A percentile compares a stretch with the other conserved stretches of the same genome.
Conservation (phyloP, 106 monocot genomes). For the Apostasia ramifera region DNA sequence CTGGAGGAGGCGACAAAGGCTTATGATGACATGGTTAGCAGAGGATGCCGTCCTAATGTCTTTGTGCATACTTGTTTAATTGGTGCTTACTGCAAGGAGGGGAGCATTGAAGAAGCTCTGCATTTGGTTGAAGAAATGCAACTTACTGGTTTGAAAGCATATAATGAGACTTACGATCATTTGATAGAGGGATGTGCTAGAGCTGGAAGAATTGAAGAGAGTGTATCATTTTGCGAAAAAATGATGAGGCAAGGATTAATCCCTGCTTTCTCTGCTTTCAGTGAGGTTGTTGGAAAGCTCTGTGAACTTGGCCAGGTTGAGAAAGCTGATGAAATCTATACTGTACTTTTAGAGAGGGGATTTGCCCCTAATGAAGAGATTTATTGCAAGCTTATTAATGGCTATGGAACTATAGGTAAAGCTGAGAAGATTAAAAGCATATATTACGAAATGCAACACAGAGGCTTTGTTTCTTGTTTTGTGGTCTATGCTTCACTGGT, state of each 20-base stretch:
- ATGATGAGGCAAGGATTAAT: constrained; percentile 47
- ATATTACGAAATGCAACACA: constrained; percentile 72
- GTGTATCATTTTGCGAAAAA: constrained; percentile 34
- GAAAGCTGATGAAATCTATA: constrained; percentile 58
- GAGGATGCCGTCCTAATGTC: constrained; percentile 42
- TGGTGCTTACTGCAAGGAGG: constrained; percentile 19
- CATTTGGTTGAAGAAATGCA: constrained; percentile 56
- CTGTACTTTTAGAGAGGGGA: constrained; percentile 51
- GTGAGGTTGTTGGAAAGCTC: constrained; percentile 38
- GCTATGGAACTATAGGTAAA: constrained; percentile 39
- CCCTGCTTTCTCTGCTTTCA: constrained; percentile 33
- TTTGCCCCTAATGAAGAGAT: constrained; percentile 36
- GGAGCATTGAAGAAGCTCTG: constrained; percentile 38
- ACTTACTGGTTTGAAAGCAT: constrained; percentile 38
- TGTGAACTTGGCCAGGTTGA: constrained; percentile 41
- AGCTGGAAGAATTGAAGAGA: constrained; percentile 36
- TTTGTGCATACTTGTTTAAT: constrained; percentile 67
- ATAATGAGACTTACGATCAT: constrained; percentile 60
- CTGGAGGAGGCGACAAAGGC: constrained; percentile 27
- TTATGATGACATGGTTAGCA: constrained; percentile 51
- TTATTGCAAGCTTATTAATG: constrained; percentile 57
- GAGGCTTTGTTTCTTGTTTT: constrained; percentile 20
- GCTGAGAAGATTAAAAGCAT: constrained; percentile 30
- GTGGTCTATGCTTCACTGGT: constrained; percentile 35
- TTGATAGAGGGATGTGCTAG: constrained; percentile 45